phyloP scores from a whole-genome alignment of 1,139 yeast genomes.

The Keqinozyma sinolaborantium region DNA sequence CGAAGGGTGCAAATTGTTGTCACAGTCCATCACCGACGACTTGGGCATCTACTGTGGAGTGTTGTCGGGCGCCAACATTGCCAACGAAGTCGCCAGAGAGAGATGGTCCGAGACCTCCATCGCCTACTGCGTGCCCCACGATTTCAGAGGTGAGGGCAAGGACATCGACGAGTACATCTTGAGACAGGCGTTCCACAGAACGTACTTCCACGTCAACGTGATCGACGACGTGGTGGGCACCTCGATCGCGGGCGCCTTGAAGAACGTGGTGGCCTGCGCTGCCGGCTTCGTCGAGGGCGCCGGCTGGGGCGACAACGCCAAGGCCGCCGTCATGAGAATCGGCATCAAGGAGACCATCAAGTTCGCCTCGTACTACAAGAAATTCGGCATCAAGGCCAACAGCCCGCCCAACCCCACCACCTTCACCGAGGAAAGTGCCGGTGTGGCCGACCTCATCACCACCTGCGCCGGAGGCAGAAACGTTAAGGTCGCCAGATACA shows the following conservation, averaged over 20 bases:
- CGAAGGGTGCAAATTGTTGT: slow-evolving; percentile 75
- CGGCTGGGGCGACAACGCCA: slow-evolving; percentile 98
- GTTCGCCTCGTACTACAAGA: slow-evolving; percentile 44
- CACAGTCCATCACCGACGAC: slow-evolving; percentile 69
- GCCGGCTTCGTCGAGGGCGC: slow-evolving; percentile 95
- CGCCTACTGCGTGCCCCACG: slow-evolving; percentile 73
- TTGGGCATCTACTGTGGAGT: slow-evolving; percentile 91
- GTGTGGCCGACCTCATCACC: slow-evolving; percentile 95
- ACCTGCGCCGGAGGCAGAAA: slow-evolving; percentile 97
- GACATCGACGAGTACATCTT: slow-evolving; percentile 71
- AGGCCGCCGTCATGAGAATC: slow-evolving; percentile 92
- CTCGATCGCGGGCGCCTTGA: slow-evolving; percentile 91
- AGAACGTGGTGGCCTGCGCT: slow-evolving; percentile 88
- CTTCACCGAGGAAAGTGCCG: slow-evolving; percentile 88
- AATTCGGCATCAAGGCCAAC: slow-evolving; percentile 67
- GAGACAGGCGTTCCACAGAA: slow-evolving; percentile 84
- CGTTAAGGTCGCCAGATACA: slow-evolving; percentile 79
- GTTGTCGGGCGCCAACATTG: slow-evolving; percentile 90
- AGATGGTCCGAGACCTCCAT: slow-evolving; percentile 95
- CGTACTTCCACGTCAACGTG: slow-evolving; percentile 91
- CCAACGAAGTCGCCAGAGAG: slow-evolving; percentile 89
- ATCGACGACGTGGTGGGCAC: slow-evolving; percentile 91
- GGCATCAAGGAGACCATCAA: slow-evolving; percentile 82
- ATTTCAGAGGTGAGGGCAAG: slow-evolving; percentile 65
- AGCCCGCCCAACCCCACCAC: slow-evolving; percentile 75